Evolutionary conservation across 2,329 filamentous ascomycete genomes (phyloP), one percentile per base, ranked within the genome.

Genomic region (Rugonectria rugulosa): DNA sequence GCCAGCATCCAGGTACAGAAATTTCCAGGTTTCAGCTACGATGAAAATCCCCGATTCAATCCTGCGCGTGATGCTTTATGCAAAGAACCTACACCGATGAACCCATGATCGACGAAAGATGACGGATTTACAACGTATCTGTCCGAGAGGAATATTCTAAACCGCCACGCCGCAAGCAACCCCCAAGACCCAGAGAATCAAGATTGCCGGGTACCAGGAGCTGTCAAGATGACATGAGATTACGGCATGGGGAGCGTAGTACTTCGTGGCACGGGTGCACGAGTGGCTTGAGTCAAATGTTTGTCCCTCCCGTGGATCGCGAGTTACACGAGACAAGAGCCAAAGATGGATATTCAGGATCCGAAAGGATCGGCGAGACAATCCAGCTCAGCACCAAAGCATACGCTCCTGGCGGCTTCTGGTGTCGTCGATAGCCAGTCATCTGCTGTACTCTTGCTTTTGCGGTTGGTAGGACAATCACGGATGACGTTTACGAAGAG

Each of bases 161-260:
- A 21, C 12, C 15, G 31, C 19, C 48, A 44, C 40, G 15, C 49
- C 17, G 32, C 40, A 45, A 44, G 9, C 10, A 26, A n/a, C 29
- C 19, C 4, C 15, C 27, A 19, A 38, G 20, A 24, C 27, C 29
- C 32, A 42, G 31, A 5, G 31, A 15, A 32, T 20, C 15, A 12
- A 29, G 8, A 15, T 32, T 14, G 2, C 14, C 8, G 38, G 27
- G 24, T 20, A 10, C 17, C 14, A 37, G 31, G 31, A 59, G 37
- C 50, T 67, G 53, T 61, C 64, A 66, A 56, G 29, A 37, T 48
- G 57, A 51, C 40, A 55, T 45, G 56, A 53, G 57, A 63, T 63
- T 58, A 61, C 56, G 47, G 53, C 59, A 63, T 55, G 31, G 47
- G 41, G 34, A 57, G 49, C 47, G 53, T 55, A 29, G 56, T 58